phyloP scores from a whole-genome alignment of 306 rosid genomes.

The Dryas octopetala region DNA sequence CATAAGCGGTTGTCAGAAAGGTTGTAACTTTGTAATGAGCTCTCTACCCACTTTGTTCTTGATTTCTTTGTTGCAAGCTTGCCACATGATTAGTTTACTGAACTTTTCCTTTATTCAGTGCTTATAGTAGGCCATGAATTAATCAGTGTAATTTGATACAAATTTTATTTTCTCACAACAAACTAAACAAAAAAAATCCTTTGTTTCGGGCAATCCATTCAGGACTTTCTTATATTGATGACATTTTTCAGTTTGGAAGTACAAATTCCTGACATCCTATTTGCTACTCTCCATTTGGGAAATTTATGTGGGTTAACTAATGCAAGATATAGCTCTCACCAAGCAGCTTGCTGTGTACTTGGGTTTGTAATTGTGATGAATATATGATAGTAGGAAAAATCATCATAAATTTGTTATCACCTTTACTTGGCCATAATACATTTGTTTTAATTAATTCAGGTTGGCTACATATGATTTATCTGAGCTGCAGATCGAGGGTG shows the following conservation, averaged over 20 bases:
- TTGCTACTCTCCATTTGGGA: background rate
- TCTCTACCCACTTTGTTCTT: background rate
- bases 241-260: too few relatives aligned
- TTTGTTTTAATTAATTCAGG: constrained; percentile 42
- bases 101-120: background rate
- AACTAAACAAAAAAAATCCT: background rate
- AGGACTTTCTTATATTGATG: too few relatives aligned
- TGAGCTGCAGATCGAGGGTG: constrained; percentile 95
- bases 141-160: background rate
- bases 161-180: background rate
- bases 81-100: background rate
- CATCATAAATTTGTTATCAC: background rate
- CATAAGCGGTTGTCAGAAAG: constrained; percentile 81
- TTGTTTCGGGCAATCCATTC: background rate
- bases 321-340: background rate
- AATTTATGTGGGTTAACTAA: background rate
- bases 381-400: constrained; percentile 9
- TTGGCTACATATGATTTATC: constrained; percentile 76
- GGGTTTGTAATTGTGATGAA: background rate
- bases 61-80: background rate
- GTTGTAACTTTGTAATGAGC: constrained; percentile 38
- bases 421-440: constrained; percentile 14
- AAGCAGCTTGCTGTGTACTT: background rate
- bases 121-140: background rate
- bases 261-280: background rate